Conservation (phyloP, 768 basidiomycete species). For the Asterophora parasitica region DNA sequence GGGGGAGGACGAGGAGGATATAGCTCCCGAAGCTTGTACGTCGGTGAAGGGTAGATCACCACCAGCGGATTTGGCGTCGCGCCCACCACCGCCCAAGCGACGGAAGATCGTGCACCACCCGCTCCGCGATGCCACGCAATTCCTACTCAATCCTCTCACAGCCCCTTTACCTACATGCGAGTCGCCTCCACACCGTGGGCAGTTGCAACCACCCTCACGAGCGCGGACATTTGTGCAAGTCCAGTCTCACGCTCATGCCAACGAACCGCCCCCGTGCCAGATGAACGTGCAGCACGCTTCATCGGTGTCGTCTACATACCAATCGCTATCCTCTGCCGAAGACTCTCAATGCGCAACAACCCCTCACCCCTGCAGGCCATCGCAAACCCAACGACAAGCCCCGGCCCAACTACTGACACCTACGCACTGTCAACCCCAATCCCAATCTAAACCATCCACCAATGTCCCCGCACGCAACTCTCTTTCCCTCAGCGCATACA, state of each 20-base stretch:
- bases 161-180: conserved; percentile 20
- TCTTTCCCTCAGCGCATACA: conserved; percentile 31
- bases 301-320: neutral
- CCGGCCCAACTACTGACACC: neutral
- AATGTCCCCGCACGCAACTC: neutral
- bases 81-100: conserved; percentile 11
- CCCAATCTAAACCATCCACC: neutral
- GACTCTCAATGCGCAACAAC: too few species aligned
- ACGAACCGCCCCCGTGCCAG: conserved; percentile 2
- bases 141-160: conserved; percentile 56
- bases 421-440: neutral
- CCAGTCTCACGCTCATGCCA: neutral
- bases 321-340: too few species aligned
- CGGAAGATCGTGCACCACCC: conserved; percentile 17
- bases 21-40: neutral
- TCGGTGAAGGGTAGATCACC: neutral
- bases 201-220: neutral
- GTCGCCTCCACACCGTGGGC: conserved; percentile 2
- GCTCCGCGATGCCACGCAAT: conserved; percentile 45
- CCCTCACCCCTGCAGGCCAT: too few species aligned
- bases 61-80: neutral
- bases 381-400: too few species aligned
- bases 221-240: too few species aligned
- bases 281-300: neutral
- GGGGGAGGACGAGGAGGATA: conserved; percentile 8